These are phyloP conservation scores for Fusarium penzigii DNA, from an alignment of 2,329 filamentous ascomycete genomes.

Conservation along the genomic window DNA sequence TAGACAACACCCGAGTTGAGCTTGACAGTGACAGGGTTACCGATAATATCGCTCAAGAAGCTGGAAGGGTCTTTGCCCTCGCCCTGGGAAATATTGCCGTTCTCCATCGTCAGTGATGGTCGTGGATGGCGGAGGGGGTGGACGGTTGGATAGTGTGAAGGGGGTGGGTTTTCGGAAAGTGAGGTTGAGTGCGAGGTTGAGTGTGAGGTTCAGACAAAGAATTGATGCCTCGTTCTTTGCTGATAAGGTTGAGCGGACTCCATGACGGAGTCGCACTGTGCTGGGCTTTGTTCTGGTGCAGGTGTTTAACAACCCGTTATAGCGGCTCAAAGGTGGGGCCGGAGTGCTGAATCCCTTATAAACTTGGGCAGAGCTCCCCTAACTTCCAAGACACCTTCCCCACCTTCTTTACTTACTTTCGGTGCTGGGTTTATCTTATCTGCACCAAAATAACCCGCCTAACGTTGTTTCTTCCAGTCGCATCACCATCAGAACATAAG, in stretches of 20 bases:
- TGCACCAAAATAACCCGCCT: neutral
- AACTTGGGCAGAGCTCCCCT: slow-evolving; percentile 9
- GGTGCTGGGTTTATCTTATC: neutral
- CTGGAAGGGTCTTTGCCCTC: slow-evolving; percentile 91
- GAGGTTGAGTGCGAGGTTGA: slow-evolving; percentile 10
- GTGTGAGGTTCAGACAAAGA: slow-evolving; percentile 15
- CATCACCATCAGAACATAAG: neutral
- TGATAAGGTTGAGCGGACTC: slow-evolving; percentile 21
- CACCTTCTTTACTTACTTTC: neutral
- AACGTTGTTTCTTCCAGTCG: neutral
- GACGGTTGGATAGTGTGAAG: neutral
- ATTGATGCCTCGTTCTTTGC: slow-evolving; percentile 21
- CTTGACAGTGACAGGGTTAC: slow-evolving; percentile 91
- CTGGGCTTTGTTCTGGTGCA: slow-evolving; percentile 4
- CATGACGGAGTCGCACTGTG: slow-evolving; percentile 26
- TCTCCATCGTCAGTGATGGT: slow-evolving; percentile 63
- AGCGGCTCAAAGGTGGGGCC: slow-evolving; percentile 15
- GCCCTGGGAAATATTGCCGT: slow-evolving; percentile 60
- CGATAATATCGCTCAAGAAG: slow-evolving; percentile 93
- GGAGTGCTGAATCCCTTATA: slow-evolving; percentile 3
- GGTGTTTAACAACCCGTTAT: slow-evolving; percentile 20
- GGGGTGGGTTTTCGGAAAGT: neutral
- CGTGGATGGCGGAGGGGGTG: neutral
- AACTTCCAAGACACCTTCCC: neutral
- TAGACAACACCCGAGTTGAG: slow-evolving; percentile 97